Evolutionary conservation across 352 stramenopile genomes (phyloP).

Genomic region (Phytopythium delawarense): DNA sequence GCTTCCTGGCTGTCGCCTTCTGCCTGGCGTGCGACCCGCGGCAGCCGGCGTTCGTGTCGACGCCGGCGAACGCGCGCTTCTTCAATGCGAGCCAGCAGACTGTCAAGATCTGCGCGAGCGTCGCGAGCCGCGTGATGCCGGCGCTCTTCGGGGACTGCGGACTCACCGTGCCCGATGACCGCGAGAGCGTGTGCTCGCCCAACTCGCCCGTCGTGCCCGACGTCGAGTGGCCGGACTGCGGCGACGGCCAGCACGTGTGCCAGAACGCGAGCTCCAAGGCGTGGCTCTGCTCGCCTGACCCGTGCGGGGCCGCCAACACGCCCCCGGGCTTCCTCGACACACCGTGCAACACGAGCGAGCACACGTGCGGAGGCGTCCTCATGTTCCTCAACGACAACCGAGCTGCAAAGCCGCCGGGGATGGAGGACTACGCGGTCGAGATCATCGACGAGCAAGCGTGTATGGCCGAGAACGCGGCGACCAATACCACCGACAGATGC

Average conservation of each 20-base stretch:
- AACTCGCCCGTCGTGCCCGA: constrained; percentile 58
- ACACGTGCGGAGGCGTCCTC: constrained; percentile 55
- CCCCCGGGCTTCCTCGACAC: constrained; percentile 53
- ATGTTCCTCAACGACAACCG: constrained; percentile 80
- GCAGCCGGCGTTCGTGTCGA: constrained; percentile 31
- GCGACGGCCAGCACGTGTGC: constrained; percentile 54
- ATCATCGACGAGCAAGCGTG: constrained; percentile 59
- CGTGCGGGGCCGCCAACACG: constrained; percentile 35
- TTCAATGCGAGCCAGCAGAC: constrained; percentile 46
- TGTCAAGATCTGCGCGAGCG: constrained; percentile 62
- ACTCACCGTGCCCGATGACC: constrained; percentile 49
- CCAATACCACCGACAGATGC: constrained; percentile 35
- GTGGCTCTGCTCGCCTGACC: constrained; percentile 57
- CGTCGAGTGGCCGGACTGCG: constrained; percentile 53
- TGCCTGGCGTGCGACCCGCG: constrained; percentile 44
- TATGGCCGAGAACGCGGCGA: constrained; percentile 20
- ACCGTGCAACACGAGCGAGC: constrained; percentile 44
- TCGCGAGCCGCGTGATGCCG: constrained; percentile 43
- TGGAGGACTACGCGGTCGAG: constrained; percentile 63
- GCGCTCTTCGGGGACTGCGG: constrained; percentile 58
- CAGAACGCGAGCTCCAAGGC: constrained; percentile 22
- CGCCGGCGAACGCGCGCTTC: constrained; percentile 48
- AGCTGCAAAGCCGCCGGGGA: constrained; percentile 68
- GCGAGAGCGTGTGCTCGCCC: constrained; percentile 50
- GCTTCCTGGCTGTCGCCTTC: constrained; percentile 38